Conservation (phyloP, 169 alveolate genomes). For the Plasmodium sp. region DNA sequence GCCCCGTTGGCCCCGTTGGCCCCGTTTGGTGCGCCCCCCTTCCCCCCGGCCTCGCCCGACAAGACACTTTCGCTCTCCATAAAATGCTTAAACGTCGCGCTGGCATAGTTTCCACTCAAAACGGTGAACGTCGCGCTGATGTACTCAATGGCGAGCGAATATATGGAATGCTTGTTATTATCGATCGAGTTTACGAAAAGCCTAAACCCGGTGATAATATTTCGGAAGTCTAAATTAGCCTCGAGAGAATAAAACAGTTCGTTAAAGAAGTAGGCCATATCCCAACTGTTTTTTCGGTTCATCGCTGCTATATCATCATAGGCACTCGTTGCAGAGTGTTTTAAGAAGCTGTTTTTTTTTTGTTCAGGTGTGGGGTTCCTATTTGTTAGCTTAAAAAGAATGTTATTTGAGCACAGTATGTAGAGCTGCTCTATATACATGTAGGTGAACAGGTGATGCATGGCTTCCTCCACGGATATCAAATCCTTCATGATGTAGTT, state of each 20-base stretch:
- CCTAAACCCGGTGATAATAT: slow-evolving; percentile 64
- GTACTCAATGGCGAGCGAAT: slow-evolving; percentile 37
- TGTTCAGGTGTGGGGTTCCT: background rate
- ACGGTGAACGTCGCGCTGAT: slow-evolving; percentile 42
- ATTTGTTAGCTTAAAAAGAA: slow-evolving; percentile 40
- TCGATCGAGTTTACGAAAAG: slow-evolving; percentile 44
- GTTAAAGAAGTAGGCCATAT: slow-evolving; percentile 22
- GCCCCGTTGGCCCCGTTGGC: background rate
- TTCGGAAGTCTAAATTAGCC: slow-evolving; percentile 54
- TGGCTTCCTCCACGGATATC: slow-evolving; percentile 55
- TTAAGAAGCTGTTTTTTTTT: background rate
- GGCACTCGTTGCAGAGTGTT: background rate
- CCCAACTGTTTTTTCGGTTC: slow-evolving; percentile 56
- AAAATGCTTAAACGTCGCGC: slow-evolving; percentile 64
- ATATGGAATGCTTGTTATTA: slow-evolving; percentile 48
- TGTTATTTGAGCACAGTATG: slow-evolving; percentile 38
- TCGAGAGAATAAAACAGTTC: slow-evolving; percentile 31
- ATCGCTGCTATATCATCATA: background rate
- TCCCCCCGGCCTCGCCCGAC: background rate
- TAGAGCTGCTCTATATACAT: slow-evolving; percentile 74
- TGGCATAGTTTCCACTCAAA: slow-evolving; percentile 22
- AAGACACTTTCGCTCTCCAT: slow-evolving; percentile 30
- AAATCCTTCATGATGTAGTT: slow-evolving; percentile 53
- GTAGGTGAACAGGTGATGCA: slow-evolving; percentile 68
- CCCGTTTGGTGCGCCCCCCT: background rate